Evolutionary conservation across 2,329 filamentous ascomycete genomes (phyloP).

Genomic region (Cercospora brassicicola): DNA sequence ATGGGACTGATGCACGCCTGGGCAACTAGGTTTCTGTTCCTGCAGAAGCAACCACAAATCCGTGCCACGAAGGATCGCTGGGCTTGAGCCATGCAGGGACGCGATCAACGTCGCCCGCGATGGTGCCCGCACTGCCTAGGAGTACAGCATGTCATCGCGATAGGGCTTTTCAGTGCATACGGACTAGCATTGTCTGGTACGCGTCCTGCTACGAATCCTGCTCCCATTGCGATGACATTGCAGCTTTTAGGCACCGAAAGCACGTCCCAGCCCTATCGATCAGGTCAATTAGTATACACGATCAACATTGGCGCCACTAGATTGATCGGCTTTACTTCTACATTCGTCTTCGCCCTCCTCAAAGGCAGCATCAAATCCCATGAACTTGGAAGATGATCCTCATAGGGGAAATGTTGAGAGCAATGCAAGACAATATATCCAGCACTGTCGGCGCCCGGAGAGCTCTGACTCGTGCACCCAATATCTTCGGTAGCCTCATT

Average conservation of each 20-base stretch:
- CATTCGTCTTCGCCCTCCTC: background rate
- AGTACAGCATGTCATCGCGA: background rate
- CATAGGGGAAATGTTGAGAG: background rate
- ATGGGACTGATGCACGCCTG: conserved; percentile 1
- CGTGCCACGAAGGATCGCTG: background rate
- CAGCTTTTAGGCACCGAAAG: background rate
- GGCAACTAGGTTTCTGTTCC: conserved; percentile 3
- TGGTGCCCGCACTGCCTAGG: background rate
- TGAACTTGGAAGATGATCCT: background rate
- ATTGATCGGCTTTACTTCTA: background rate
- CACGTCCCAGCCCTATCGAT: background rate
- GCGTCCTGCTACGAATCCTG: background rate
- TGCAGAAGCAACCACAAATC: conserved; percentile 5
- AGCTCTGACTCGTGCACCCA: background rate
- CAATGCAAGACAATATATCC: background rate
- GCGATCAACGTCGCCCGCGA: background rate
- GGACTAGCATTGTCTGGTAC: background rate
- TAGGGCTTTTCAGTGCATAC: background rate
- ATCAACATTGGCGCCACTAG: background rate
- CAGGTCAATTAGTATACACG: background rate
- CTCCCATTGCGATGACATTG: background rate
- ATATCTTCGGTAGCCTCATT: background rate
- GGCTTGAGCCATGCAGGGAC: background rate
- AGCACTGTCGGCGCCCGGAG: background rate
- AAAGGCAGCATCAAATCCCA: background rate